Base-by-base conservation (phyloP, 1,139 yeast species). In the Pichia sp. region DNA sequence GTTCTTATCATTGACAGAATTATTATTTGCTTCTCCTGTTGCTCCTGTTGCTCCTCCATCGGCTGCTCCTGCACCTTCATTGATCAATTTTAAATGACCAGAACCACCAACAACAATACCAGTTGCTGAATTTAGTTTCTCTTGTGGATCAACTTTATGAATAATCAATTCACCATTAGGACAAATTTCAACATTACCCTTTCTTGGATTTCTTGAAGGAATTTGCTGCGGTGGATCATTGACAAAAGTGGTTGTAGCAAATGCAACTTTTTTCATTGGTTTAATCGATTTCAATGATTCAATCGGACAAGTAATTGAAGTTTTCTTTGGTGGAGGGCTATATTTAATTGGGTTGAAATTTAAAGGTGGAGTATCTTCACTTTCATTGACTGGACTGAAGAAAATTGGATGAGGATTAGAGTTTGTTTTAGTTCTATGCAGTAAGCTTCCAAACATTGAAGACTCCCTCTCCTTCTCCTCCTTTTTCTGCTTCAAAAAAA, bases 151-250 rank as follows among this genome's bases (percentile, higher is more conserved):
- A 31, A 82, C 60, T 26, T 82, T 80, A 50, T 79, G 79, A 19
- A 82, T 69, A 12, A 73, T 68, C 12, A 80, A 67, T 3, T 71
- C 67, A 0, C 91, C 91, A 52, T 75, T 74, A 4, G 72, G 60
- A 38, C 72, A 60, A 4, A 82, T 66, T 52, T 81, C 89, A 6
- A 83, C 91, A 54, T 84, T 80, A 4, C 96, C 96, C 50, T 72
- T 72, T 49, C 74, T 72, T 2, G 96, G 96, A 46, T 80, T 72
- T 51, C 95, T 67, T 1, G 95, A 83, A 1, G 97, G 97, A 46
- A 89, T 84, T 59, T 88, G 96, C 56, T 89, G 97, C 31, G 95
- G 96, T 2, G 97, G 97, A 59, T 89, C 96, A 44, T 79, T 77
- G 44, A 77, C 72, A 54, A 82, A 83, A 0, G 86, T 81, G 24